Conservation (phyloP, 2,329 filamentous ascomycete species). For the Lachnellula arida region DNA sequence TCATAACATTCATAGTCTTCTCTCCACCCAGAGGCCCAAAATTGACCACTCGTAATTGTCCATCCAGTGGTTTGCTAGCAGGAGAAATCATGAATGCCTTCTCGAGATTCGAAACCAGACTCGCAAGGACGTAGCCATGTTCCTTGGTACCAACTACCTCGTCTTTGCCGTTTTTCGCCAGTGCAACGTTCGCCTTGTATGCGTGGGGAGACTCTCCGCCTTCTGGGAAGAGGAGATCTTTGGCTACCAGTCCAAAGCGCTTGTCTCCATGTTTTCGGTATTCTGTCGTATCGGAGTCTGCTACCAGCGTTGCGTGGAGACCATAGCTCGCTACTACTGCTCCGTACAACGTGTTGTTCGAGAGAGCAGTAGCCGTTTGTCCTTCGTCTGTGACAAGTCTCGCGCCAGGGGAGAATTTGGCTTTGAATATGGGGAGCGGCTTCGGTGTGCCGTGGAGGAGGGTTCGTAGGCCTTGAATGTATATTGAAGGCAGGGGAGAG, state of each 20-base stretch:
- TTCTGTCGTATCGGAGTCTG: constrained; percentile 80
- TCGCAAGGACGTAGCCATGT: constrained; percentile 74
- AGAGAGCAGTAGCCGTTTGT: constrained; percentile 22
- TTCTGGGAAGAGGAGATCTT: constrained; percentile 62
- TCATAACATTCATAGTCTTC: constrained; percentile 74
- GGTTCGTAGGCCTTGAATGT: constrained; percentile 45
- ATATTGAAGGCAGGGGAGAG: constrained; percentile 40
- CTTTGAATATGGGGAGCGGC: constrained; percentile 58
- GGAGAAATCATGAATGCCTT: constrained; percentile 80
- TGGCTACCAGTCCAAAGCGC: constrained; percentile 80
- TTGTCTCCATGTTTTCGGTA: constrained; percentile 73
- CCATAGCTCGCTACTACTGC: constrained; percentile 88
- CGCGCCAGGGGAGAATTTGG: constrained; percentile 53
- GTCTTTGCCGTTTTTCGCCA: constrained; percentile 28
- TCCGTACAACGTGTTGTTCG: constrained; percentile 50
- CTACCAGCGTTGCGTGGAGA: constrained; percentile 82
- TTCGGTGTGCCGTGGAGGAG: constrained; percentile 53
- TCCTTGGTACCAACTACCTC: constrained; percentile 36
- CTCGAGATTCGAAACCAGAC: constrained; percentile 77
- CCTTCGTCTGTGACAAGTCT: constrained; percentile 37
- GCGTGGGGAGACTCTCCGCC: constrained; percentile 46
- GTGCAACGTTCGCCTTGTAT: constrained; percentile 50
- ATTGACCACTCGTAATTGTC: constrained; percentile 64
- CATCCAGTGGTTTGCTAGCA: constrained; percentile 62
- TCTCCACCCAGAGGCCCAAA: constrained; percentile 65